Evolutionary conservation across 495 filamentous ascomycete species (phyloP).

Genomic region (Aspergillus diversus): DNA sequence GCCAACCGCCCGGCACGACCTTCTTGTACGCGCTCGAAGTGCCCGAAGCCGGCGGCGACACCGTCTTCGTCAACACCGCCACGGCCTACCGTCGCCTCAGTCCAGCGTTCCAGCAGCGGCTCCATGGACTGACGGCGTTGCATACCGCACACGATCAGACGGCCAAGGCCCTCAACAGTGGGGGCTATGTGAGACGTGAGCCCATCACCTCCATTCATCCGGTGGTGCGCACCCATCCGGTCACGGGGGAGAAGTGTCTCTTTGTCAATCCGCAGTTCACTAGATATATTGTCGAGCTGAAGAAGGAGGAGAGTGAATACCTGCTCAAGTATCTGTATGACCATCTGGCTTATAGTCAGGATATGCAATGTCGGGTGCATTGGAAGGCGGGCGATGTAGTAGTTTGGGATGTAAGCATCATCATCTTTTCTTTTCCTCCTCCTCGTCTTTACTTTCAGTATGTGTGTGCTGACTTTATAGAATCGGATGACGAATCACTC

Average conservation of each 20-base stretch:
- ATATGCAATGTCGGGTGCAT: constrained; percentile 23
- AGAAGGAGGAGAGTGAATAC: constrained; percentile 12
- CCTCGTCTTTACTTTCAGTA: no score
- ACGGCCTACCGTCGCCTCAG: constrained; percentile 59
- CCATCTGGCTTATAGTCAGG: constrained; percentile 11
- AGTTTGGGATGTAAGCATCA: not conserved
- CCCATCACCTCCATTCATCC: constrained; percentile 54
- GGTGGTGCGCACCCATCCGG: constrained; percentile 51
- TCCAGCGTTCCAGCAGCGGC: constrained; percentile 55
- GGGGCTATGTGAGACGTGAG: constrained; percentile 54
- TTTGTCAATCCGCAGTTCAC: constrained; percentile 29
- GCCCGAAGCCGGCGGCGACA: constrained; percentile 64
- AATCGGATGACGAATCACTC: no score
- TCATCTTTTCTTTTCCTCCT: no score
- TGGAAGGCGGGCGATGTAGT: constrained; percentile 18
- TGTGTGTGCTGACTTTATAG: no score
- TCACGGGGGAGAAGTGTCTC: constrained; percentile 53
- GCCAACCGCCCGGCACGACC: constrained; percentile 66
- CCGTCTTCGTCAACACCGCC: constrained; percentile 59
- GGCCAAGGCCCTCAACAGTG: constrained; percentile 45
- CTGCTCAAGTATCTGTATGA: constrained; percentile 12
- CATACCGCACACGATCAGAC: constrained; percentile 61
- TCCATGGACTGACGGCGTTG: constrained; percentile 61
- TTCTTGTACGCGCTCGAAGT: constrained; percentile 65
- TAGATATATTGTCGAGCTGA: constrained; percentile 26